A percentile compares a stretch with the other conserved stretches of the same genome.
These are phyloP conservation scores for Phytophthora chlamydospora DNA, from an alignment of 352 stramenopile genomes.

Conservation along the genomic window DNA sequence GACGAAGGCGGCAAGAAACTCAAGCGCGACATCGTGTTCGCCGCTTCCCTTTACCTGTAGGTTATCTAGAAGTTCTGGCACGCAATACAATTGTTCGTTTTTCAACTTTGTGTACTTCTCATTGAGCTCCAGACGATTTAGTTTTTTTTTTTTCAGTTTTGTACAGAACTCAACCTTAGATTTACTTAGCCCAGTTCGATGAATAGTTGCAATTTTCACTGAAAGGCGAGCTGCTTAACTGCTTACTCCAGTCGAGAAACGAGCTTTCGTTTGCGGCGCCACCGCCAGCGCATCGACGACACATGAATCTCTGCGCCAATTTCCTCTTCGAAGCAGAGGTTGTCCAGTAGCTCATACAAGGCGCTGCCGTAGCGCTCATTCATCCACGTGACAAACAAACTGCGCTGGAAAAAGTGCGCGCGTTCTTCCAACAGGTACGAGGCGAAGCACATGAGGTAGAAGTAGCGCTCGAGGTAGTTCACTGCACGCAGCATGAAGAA, in stretches of 20 bases:
- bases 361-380: slow-evolving; percentile 78
- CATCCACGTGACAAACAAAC: slow-evolving; percentile 86
- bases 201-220: no score
- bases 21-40: slow-evolving; percentile 99
- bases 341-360: slow-evolving; percentile 88
- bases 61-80: slow-evolving; percentile 3
- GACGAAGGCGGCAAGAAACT: slow-evolving; percentile 96
- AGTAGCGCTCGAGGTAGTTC: slow-evolving; percentile 91
- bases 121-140: no score
- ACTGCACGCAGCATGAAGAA: slow-evolving; percentile 86
- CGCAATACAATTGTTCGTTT: slow-evolving; percentile 16
- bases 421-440: slow-evolving; percentile 85
- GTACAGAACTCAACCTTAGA: no score
- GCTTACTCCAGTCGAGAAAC: slow-evolving; percentile 79
- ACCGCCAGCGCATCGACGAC: slow-evolving; percentile 90
- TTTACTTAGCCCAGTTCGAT: no score
- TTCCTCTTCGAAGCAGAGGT: slow-evolving; percentile 87
- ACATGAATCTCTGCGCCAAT: slow-evolving; percentile 76
- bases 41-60: slow-evolving; percentile 97
- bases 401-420: slow-evolving; percentile 50
- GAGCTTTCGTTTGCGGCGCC: slow-evolving; percentile 86
- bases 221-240: no score
- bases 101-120: background rate
- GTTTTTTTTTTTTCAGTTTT: no score
- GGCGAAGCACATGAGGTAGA: slow-evolving; percentile 90